Base-by-base conservation (phyloP, 2,329 filamentous ascomycete species). In the Zopfia rhizophila region DNA sequence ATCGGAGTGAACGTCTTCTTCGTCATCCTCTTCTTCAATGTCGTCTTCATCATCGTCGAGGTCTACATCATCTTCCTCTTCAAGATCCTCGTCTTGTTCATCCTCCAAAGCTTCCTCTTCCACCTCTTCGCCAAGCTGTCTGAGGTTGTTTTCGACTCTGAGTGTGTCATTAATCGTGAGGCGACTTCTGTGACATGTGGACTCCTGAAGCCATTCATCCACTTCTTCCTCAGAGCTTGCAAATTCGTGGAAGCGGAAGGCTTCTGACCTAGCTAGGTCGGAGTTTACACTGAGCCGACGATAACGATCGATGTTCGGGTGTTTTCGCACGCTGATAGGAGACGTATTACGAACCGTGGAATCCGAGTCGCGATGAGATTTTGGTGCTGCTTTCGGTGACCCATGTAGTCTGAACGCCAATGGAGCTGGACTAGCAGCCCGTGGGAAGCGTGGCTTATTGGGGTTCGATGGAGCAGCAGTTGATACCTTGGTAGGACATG, bases 161-260 rank as follows among this genome's bases (percentile, higher is more conserved):
- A 99, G 80, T 4, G 92, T 96, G 67, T 97, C 94, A 57, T 88
- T 86, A 55, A 99, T 87, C 3, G 92, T 97, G 27, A 99, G 79
- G 63, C 90, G 91, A 37, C 81, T 81, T 44, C 81, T 80, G 55
- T 85, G 78, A 22, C 83, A 82, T 6, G 82, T 79, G 23, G 83
- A 78, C 61, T 90, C 87, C 44, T 88, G 85, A 21, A 95, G 90
- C 94, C 94, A 99, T 61, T 96, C 92, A 46, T 97, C 92, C 51
- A 94, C 89, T 47, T 90, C 85, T 28, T 88, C 90, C 48, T 90
- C 84, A 37, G 90, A 91, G 66, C 88, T 91, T 30, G 90, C 93
- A 69, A 97, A 97, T 63, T 96, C 93, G 68, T 97, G 90, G 66
- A 97, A 97, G 36, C 78, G 73, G 31, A 73, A 75, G n/a, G 78